Evolutionary conservation across 177 flowering plant species (phyloP), one percentile per base, ranked within the genome.

Genomic region (Tripterygium wilfordii): DNA sequence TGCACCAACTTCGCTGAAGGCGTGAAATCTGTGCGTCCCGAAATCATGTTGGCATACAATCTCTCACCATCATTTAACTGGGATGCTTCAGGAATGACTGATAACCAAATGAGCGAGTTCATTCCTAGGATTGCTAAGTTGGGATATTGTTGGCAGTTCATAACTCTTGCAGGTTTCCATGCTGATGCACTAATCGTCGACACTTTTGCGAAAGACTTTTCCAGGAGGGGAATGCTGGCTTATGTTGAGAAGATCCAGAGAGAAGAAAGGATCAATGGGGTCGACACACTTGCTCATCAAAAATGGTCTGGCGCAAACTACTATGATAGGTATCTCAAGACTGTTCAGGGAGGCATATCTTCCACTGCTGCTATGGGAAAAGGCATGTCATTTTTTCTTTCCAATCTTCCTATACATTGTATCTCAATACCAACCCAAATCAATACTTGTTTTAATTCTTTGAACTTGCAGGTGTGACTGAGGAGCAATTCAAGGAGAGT

Each of bases 301-400:
- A 88, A 85, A 49, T 88, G 98, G 98, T 85, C 95, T 19, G 98
- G 96, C 48, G 98, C 98, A 1, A 91, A 85, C 49, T 91, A 70
- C 49, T 85, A 85, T 55, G 98, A 85, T 22, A 66, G 71, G 53
- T 81, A 83, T 48, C 88, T 88, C 26, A 88, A 78, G 79, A 88
- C 90, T 39, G 96, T 87, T 37, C 96, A 87, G 61, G 98, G 98
- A 32, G 98, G 98, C 39, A 83, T 91, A 31, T 79, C 92, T 35
- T 85, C 96, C 17, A 91, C 98, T 53, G 95, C 98, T 37, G 92
- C 98, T 40, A 85, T 88, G 96, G 98, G 89, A 23, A 83, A 88
- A 83, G 96, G 98, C 53, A 74, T 18, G 8, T 31, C 25, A 13
- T 13, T 8, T 38, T 38, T 6, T 3, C 10, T 36, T 36, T 36